A percentile compares a stretch with the other conserved stretches of the same genome.
These are phyloP conservation scores for Nannochloris sp. DNA, from an alignment of 139 green algal genomes.

Conservation along the genomic window DNA sequence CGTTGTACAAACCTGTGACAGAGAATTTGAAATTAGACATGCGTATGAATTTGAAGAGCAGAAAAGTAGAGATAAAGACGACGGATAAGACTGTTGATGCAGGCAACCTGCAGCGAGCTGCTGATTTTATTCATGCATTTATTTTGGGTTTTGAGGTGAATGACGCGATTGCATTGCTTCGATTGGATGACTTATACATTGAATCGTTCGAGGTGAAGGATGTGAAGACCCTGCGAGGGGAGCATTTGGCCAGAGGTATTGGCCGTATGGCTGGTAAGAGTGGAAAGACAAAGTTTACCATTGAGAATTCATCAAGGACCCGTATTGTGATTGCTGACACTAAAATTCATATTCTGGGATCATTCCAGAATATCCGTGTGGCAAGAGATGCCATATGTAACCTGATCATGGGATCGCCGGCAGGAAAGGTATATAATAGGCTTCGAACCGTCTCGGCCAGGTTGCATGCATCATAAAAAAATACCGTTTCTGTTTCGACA, in stretches of 20 bases:
- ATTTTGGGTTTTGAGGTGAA: constrained; percentile 73
- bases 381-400: constrained; percentile 78
- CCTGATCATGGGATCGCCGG: constrained; percentile 92
- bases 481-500: background rate
- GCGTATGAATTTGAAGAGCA: constrained; percentile 97
- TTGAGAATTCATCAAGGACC: constrained; percentile 96
- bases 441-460: constrained; percentile 60
- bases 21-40: constrained; percentile 97
- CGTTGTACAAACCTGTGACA: constrained; percentile 94
- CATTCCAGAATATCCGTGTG: constrained; percentile 79
- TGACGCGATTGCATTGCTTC: constrained; percentile 92
- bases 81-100: constrained; percentile 65
- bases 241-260: constrained; percentile 94
- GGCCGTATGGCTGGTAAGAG: constrained; percentile 88
- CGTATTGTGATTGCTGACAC: constrained; percentile 95
- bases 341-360: constrained; percentile 92
- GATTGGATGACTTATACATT: constrained; percentile 96
- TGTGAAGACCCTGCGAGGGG: constrained; percentile 92
- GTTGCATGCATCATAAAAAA: constrained; percentile 29
- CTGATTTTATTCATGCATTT: constrained; percentile 97
- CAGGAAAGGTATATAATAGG: constrained; percentile 94
- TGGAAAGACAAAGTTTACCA: constrained; percentile 98
- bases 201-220: constrained; percentile 99
- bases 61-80: constrained; percentile 95
- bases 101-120: constrained; percentile 86